These are phyloP conservation scores for Phytophthora citricola DNA, from an alignment of 352 stramenopile genomes.

Conservation along the genomic window DNA sequence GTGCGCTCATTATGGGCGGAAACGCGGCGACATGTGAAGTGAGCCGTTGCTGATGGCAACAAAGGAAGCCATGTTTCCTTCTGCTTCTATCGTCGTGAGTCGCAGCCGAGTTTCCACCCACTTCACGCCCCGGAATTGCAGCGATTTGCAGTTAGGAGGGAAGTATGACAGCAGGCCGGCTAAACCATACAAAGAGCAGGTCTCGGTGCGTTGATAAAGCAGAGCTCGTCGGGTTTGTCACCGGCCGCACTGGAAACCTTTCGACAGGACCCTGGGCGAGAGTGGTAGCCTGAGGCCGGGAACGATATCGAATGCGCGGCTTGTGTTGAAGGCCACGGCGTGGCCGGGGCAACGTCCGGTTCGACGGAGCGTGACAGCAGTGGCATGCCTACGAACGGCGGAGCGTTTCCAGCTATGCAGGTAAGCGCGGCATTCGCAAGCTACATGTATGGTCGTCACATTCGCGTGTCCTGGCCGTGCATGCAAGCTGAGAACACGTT, in stretches of 20 bases:
- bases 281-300: conserved; percentile 18
- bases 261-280: conserved; percentile 9
- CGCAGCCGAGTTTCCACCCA: conserved; percentile 32
- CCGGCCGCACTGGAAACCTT: conserved; percentile 7
- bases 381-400: conserved; percentile 3
- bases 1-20: conserved; percentile 2
- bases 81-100: background rate
- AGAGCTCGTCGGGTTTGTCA: conserved; percentile 25
- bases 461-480: conserved; percentile 3
- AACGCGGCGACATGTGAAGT: conserved; percentile 19
- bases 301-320: conserved; percentile 1
- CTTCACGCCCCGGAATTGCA: background rate
- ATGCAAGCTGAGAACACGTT: conserved; percentile 3
- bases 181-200: background rate
- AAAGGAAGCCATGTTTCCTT: conserved; percentile 11
- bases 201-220: conserved; percentile 1
- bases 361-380: conserved; percentile 9
- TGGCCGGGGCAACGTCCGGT: conserved; percentile 11
- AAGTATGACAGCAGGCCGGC: conserved; percentile 5
- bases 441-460: background rate
- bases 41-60: conserved; percentile 4
- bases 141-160: conserved; percentile 6
- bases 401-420: background rate
- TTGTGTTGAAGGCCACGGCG: conserved; percentile 22
- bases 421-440: background rate